These are phyloP conservation scores for Fusarium odoratissimum DNA, from an alignment of 2,329 filamentous ascomycete species.

Conservation along the genomic window DNA sequence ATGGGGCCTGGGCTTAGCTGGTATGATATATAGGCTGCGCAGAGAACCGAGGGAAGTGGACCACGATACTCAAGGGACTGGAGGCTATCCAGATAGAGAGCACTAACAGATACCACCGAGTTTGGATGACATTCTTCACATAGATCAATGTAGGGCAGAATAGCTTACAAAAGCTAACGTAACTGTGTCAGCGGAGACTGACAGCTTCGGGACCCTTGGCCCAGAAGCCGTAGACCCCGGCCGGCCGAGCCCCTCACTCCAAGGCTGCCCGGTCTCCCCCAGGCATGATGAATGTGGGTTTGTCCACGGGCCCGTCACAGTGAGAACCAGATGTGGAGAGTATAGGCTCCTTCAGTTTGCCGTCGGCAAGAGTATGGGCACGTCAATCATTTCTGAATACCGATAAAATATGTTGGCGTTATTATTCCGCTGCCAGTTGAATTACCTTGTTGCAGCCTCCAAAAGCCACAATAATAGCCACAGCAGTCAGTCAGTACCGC, in stretches of 20 bases:
- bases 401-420: constrained; percentile 16
- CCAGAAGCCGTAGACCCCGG: constrained; percentile 22
- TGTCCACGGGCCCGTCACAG: neutral
- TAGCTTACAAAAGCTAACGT: neutral
- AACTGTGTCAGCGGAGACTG: constrained; percentile 18
- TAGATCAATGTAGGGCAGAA: neutral
- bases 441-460: constrained; percentile 13
- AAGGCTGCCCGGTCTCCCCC: neutral
- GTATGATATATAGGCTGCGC: constrained; percentile 17
- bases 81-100: neutral
- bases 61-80: neutral
- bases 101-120: neutral
- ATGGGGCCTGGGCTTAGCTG: constrained; percentile 4
- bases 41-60: constrained; percentile 1
- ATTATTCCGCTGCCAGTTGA: neutral
- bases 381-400: constrained; percentile 36
- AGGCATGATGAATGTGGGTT: neutral
- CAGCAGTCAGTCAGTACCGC: neutral
- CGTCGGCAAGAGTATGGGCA: constrained; percentile 28
- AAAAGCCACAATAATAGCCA: constrained; percentile 14
- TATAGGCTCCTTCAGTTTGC: constrained; percentile 16
- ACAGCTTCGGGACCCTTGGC: constrained; percentile 4
- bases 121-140: constrained; percentile 1
- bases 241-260: neutral
- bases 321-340: constrained; percentile 21